Conservation (phyloP, 2,329 filamentous ascomycete genomes). For the Cercospora zeina region DNA sequence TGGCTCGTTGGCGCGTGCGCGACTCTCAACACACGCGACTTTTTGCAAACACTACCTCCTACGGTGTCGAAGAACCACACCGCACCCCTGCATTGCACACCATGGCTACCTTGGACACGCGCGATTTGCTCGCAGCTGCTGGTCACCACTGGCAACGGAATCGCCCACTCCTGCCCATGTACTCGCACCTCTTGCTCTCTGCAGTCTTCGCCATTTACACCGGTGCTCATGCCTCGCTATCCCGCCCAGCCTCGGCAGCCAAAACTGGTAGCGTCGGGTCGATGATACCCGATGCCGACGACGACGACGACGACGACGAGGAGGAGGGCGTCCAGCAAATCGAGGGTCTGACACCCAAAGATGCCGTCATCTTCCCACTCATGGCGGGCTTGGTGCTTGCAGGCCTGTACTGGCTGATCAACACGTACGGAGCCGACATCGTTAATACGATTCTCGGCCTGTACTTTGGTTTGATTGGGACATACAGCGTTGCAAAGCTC, state of each 20-base stretch:
- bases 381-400: conserved; percentile 71
- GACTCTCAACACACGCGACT: neutral
- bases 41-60: neutral
- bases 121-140: conserved; percentile 16
- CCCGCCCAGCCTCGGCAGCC: conserved; percentile 76
- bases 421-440: conserved; percentile 78
- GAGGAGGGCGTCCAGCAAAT: conserved; percentile 58
- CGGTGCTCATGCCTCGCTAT: conserved; percentile 80
- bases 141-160: conserved; percentile 27
- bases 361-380: conserved; percentile 82
- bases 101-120: neutral
- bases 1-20: neutral
- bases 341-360: conserved; percentile 70
- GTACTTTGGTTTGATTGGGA: conserved; percentile 78
- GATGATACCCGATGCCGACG: conserved; percentile 35
- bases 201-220: conserved; percentile 81
- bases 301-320: conserved; percentile 48
- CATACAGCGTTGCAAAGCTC: conserved; percentile 74
- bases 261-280: conserved; percentile 49
- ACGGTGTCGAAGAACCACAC: too few species aligned
- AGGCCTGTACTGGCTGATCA: conserved; percentile 82
- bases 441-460: conserved; percentile 79
- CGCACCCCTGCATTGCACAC: neutral
- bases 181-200: conserved; percentile 64
- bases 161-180: conserved; percentile 55